phyloP scores from a whole-genome alignment of 225 moss, liverwort and hornwort genomes.

The Bryum argenteum region DNA sequence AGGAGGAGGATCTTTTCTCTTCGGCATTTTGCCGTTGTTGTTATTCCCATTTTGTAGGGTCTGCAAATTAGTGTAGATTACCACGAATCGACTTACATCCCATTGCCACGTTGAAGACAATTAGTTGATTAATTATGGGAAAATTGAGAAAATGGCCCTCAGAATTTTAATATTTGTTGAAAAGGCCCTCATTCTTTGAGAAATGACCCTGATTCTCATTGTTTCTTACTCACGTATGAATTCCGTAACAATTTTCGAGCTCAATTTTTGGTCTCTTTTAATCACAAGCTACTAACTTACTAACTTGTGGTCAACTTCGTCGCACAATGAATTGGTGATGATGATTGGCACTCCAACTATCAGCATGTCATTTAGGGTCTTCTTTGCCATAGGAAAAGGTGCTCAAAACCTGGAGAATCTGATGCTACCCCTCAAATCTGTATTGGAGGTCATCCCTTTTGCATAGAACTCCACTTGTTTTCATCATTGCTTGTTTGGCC shows the following conservation, averaged over 20 bases:
- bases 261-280: no score
- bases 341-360: not conserved
- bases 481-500: no score
- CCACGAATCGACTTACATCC: no score
- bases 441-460: not conserved
- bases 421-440: not conserved
- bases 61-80: not conserved
- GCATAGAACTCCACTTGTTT: not conserved
- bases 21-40: not conserved
- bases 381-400: not conserved
- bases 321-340: conserved; percentile 1
- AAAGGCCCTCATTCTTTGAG: no score
- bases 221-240: no score
- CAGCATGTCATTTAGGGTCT: not conserved
- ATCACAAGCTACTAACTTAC: no score
- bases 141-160: no score
- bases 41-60: not conserved
- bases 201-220: no score
- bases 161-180: no score
- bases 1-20: conserved; percentile 13
- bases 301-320: conserved; percentile 4
- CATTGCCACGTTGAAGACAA: no score
- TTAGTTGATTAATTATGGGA: no score
- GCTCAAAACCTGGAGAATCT: not conserved
- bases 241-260: no score